phyloP scores from a whole-genome alignment of 139 green algal genomes.

The Micractinium sp. region DNA sequence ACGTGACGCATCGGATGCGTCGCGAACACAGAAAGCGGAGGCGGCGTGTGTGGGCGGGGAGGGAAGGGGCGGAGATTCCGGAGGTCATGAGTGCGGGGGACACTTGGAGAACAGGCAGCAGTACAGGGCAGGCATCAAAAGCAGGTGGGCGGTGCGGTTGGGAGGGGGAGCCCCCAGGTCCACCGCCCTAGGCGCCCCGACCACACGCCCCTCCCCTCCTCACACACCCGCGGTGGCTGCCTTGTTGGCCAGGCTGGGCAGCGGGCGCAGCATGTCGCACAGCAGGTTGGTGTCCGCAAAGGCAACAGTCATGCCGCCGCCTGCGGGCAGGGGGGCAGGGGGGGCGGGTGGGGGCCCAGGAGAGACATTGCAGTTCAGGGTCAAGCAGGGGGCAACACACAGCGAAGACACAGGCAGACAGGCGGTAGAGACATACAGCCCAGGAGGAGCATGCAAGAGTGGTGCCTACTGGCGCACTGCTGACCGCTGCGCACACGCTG shows the following conservation, averaged over 20 bases:
- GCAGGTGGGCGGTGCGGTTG: neutral
- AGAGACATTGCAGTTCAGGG: neutral
- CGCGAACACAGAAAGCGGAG: too few relatives aligned
- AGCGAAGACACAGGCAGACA: neutral
- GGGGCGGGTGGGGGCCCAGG: too few relatives aligned
- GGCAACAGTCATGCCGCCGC: conserved; percentile 90
- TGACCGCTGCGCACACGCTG: too few relatives aligned
- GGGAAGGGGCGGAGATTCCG: neutral
- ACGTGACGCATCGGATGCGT: too few relatives aligned
- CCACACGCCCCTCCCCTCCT: neutral
- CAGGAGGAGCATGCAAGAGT: neutral
- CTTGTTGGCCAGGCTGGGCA: conserved; percentile 79
- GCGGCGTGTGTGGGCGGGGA: neutral
- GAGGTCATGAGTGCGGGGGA: neutral
- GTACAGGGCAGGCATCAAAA: neutral
- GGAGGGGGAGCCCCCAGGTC: too few relatives aligned
- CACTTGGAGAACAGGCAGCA: too few relatives aligned
- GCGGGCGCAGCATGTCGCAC: conserved; percentile 79
- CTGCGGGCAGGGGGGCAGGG: neutral
- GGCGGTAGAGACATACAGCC: neutral
- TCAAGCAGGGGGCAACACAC: too few relatives aligned
- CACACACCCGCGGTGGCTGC: conserved; percentile 55
- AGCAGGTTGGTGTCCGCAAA: conserved; percentile 89
- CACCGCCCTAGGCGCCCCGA: too few relatives aligned
- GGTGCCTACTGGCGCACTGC: too few relatives aligned